A percentile compares a stretch with the other conserved stretches of the same genome.
Conservation (phyloP, 306 rosid species). For the Spatholobus suberectus region DNA sequence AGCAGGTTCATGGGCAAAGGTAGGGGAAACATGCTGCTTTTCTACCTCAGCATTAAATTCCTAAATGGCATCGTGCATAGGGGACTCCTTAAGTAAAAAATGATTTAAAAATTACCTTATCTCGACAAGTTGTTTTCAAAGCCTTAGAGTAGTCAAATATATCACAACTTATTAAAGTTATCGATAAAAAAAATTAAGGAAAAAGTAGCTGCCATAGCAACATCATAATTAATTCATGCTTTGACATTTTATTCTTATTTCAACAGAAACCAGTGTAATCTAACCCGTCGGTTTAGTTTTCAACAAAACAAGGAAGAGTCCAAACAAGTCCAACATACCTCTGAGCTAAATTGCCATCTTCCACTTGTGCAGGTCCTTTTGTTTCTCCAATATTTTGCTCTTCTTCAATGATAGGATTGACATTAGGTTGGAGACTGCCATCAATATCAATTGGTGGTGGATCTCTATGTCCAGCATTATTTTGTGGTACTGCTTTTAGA, state of each 20-base stretch:
- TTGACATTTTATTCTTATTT: conserved; percentile 19
- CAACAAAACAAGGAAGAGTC: neutral
- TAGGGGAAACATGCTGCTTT: too few species aligned
- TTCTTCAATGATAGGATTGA: too few species aligned
- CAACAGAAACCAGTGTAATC: conserved; percentile 14
- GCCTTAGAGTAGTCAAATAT: neutral
- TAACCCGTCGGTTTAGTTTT: conserved; percentile 18
- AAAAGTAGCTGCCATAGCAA: neutral
- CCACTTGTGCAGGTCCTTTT: too few species aligned
- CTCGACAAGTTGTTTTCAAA: neutral
- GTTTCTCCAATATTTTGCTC: too few species aligned
- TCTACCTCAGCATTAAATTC: too few species aligned
- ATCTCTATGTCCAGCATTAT: too few species aligned
- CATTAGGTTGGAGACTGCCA: too few species aligned
- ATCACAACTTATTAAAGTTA: neutral
- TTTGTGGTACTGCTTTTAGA: too few species aligned
- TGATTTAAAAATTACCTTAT: neutral
- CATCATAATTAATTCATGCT: neutral
- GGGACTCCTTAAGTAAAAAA: neutral
- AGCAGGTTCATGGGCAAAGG: too few species aligned
- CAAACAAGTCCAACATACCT: neutral
- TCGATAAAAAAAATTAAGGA: neutral
- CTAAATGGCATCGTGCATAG: too few species aligned
- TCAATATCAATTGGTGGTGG: too few species aligned
- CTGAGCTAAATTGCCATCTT: too few species aligned